Percentiles rank a stretch among this genome's conserved stretches.
phyloP scores from a whole-genome alignment of 768 basidiomycete species.

The Lactarius vividus region DNA sequence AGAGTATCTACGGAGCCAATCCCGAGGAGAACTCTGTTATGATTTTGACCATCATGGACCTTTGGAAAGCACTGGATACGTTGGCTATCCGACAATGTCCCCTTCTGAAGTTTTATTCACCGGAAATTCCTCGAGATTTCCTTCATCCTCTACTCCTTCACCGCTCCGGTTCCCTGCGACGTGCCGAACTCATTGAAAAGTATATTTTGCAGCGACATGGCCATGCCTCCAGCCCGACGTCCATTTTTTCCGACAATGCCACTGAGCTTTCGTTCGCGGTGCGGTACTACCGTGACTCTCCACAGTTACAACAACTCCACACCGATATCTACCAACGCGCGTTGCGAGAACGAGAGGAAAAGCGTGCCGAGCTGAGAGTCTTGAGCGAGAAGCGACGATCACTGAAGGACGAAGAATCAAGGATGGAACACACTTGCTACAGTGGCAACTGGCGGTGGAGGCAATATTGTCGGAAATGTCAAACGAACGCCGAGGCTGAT shows the following conservation, averaged over 20 bases:
- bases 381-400: background rate
- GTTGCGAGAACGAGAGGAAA: background rate
- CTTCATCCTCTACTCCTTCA: background rate
- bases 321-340: background rate
- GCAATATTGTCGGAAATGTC: too few relatives aligned
- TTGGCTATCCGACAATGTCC: background rate
- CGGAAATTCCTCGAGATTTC: background rate
- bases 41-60: slow-evolving; percentile 37
- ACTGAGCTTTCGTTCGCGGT: background rate
- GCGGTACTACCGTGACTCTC: background rate
- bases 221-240: background rate
- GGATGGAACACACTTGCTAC: too few relatives aligned
- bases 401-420: background rate
- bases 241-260: slow-evolving; percentile 1
- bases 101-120: background rate
- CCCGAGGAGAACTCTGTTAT: slow-evolving; percentile 9
- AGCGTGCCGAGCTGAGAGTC: background rate
- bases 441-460: too few relatives aligned
- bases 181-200: background rate
- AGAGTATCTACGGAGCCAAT: background rate
- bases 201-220: background rate
- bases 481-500: too few relatives aligned
- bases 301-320: background rate
- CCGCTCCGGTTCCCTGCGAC: background rate
- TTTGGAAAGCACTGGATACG: slow-evolving; percentile 41